phyloP scores from a whole-genome alignment of 108 stramenopile species.

The Epithemia pelagica region DNA sequence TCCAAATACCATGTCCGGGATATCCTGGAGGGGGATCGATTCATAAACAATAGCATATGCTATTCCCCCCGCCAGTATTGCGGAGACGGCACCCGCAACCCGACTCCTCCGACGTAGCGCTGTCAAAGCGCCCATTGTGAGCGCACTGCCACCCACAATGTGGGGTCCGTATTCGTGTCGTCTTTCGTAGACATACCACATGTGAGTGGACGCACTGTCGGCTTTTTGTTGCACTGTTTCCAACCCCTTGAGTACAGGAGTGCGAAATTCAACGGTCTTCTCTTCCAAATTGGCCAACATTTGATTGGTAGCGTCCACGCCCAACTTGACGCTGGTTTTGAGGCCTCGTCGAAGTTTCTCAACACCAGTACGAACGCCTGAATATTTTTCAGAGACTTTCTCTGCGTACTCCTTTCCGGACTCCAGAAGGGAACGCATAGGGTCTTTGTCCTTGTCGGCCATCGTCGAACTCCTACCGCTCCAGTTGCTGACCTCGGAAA shows the following conservation, averaged over 20 bases:
- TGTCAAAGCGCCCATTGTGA: conserved; percentile 6
- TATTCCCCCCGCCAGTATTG: not conserved
- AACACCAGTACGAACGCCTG: not conserved
- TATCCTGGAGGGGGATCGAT: not conserved
- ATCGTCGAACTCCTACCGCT: too few relatives aligned
- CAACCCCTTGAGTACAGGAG: not conserved
- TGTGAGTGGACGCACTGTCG: not conserved
- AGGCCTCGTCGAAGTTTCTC: not conserved
- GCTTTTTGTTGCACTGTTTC: not conserved
- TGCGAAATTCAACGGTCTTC: conserved; percentile 2
- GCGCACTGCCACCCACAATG: conserved; percentile 3
- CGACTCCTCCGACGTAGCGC: conserved; percentile 8
- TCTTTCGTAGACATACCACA: conserved; percentile 1
- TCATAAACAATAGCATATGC: conserved; percentile 14
- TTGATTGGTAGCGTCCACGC: conserved; percentile 11
- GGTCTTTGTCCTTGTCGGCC: not conserved
- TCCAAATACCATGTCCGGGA: conserved; percentile 2
- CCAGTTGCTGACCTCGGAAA: too few relatives aligned
- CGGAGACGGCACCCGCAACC: conserved; percentile 7
- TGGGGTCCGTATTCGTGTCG: conserved; percentile 13
- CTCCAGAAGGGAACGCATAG: not conserved
- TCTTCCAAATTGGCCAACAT: conserved; percentile 7
- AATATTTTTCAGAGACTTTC: not conserved
- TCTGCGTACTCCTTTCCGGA: not conserved
- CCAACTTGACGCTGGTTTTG: conserved; percentile 5